Evolutionary conservation across 208 protist species (phyloP).

Genomic region (Acanthamoeba triangularis): DNA sequence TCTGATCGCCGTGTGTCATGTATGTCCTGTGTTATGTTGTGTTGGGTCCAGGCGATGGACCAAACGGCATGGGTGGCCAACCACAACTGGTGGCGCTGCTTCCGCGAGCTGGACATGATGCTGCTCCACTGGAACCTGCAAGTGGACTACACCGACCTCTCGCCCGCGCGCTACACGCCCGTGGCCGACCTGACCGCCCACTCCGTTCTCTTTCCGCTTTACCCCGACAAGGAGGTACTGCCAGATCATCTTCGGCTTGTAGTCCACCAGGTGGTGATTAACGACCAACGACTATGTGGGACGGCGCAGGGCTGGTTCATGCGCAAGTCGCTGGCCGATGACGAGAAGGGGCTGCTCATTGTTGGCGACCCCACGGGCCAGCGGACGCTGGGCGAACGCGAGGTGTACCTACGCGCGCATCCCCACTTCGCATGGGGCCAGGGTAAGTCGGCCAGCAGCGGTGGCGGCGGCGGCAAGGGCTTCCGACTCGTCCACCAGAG

Average conservation of each 20-base stretch:
- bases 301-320: slow-evolving; percentile 7
- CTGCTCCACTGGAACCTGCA: slow-evolving; percentile 50
- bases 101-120: slow-evolving; percentile 73
- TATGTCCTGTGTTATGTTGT: background rate
- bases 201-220: slow-evolving; percentile 51
- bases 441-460: background rate
- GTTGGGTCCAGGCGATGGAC: background rate
- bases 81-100: slow-evolving; percentile 74
- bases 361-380: slow-evolving; percentile 61
- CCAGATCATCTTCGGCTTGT: no score
- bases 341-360: slow-evolving; percentile 18
- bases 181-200: background rate
- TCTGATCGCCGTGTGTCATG: no score
- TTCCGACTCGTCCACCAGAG: slow-evolving; percentile 20
- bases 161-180: background rate
- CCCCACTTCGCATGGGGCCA: background rate
- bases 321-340: slow-evolving; percentile 20
- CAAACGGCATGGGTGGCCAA: slow-evolving; percentile 36
- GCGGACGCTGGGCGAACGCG: slow-evolving; percentile 72
- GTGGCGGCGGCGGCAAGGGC: background rate
- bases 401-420: slow-evolving; percentile 5
- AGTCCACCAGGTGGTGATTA: no score
- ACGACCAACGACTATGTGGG: no score
- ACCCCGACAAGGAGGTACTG: slow-evolving; percentile 19
- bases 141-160: slow-evolving; percentile 39